These are phyloP conservation scores for Suhomyces bolitotheri DNA, from an alignment of 1,139 yeast species.

Conservation along the genomic window DNA sequence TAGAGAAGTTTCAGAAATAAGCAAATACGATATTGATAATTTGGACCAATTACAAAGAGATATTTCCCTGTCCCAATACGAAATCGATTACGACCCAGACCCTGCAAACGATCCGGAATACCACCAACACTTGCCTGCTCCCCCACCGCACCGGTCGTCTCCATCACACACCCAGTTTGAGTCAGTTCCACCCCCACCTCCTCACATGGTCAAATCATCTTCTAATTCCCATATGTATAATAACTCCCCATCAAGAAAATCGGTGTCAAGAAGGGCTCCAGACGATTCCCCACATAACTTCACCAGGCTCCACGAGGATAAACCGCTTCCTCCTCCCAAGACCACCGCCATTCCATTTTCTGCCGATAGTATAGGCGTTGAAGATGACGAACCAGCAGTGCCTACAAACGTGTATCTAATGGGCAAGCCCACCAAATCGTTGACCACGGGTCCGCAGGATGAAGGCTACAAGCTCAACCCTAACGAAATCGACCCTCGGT, in stretches of 20 bases:
- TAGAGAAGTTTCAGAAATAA: constrained; percentile 21
- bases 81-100: constrained; percentile 9
- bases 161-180: not conserved
- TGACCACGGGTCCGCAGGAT: constrained; percentile 19
- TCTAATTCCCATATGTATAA: constrained; percentile 2
- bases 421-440: constrained; percentile 36
- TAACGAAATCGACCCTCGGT: constrained; percentile 46
- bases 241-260: constrained; percentile 1
- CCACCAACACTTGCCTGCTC: constrained; percentile 19
- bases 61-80: constrained; percentile 11
- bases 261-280: constrained; percentile 4
- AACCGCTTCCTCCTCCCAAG: constrained; percentile 8
- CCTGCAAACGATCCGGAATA: constrained; percentile 11
- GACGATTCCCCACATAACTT: constrained; percentile 4
- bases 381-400: constrained; percentile 26
- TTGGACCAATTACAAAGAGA: constrained; percentile 27
- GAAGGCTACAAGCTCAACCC: constrained; percentile 20
- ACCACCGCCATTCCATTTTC: constrained; percentile 38
- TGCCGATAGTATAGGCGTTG: constrained; percentile 45
- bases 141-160: constrained; percentile 15
- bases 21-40: constrained; percentile 20
- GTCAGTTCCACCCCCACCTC: constrained; percentile 11
- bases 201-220: constrained; percentile 6
- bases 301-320: constrained; percentile 7
- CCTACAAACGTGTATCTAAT: constrained; percentile 41